Base-by-base conservation (phyloP, 139 green algal genomes). In the Micromonas commoda region DNA sequence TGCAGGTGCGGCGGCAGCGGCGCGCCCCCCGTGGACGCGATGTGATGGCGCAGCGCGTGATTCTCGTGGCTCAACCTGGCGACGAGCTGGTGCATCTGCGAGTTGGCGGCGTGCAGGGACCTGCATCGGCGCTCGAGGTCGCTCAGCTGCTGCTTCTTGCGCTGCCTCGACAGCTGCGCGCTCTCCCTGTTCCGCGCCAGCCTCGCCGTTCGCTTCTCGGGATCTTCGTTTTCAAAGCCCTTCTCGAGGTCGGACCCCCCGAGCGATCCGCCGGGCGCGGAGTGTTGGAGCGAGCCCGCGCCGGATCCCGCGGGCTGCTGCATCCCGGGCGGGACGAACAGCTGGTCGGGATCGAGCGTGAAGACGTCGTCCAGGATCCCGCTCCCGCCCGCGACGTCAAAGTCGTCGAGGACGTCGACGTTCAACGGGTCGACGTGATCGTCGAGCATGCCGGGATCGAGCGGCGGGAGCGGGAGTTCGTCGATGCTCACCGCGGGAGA, bases 181-280 rank as follows among this genome's bases (percentile, higher is more conserved):
- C 88, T 92, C 71, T 92, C 88, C 1, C 88, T 69, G 75, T 92
- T 92, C 28, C 88, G 84, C 63, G 86, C 52, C 73, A 92, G 85
- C 66, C 85, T 80, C 20, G 81, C 85, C 74, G 86, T 66, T n/a
- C 45, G 37, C 78, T 82, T 82, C 31, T 82, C 78, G 29, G 21
- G 29, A 24, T 82, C 78, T 13, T 39, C 64, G 9, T 71, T 13
- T 13, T 71, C 33, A 13, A 6, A 6, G 33, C 64, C 64, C 9
- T 13, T 13, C 9, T 71, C 13, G 64, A 6, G 9, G 45, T 13
- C 45, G 45, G 6, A 23, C 9, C 45, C 45, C 9, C 45, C 45
- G 45, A n/a, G n/a, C n/a, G n/a, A n/a, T n/a, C n/a, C n/a, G n/a
- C n/a, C n/a, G n/a, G n/a, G n/a, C n/a, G n/a, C n/a, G n/a, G n/a